Percentiles rank a stretch among this genome's conserved stretches.
phyloP scores from a whole-genome alignment of 176 grass and related monocot genomes.

The Zoysia pacifica region DNA sequence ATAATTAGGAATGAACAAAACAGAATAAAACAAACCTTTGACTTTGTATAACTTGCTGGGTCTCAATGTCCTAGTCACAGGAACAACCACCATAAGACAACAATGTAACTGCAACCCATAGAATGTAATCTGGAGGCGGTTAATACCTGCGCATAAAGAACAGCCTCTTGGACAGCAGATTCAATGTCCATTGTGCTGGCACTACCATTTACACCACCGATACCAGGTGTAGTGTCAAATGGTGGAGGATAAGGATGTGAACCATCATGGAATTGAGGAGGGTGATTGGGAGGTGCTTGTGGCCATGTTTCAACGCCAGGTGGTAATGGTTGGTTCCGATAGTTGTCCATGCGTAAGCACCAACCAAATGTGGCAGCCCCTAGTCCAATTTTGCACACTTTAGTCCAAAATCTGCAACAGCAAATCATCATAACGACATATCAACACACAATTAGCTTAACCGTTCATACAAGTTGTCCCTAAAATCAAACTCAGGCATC shows the following conservation, averaged over 20 bases:
- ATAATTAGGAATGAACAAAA: conserved; percentile 24
- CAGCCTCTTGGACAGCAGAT: conserved; percentile 71
- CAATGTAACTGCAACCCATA: conserved; percentile 23
- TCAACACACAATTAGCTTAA: conserved; percentile 29
- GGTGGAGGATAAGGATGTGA: conserved; percentile 31
- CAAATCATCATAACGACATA: not conserved
- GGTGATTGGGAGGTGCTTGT: conserved; percentile 26
- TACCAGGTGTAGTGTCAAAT: conserved; percentile 14
- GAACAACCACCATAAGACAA: conserved; percentile 28
- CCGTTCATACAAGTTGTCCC: not conserved
- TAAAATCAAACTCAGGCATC: not conserved
- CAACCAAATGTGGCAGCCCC: not conserved
- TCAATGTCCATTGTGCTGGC: conserved; percentile 50
- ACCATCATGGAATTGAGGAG: conserved; percentile 26
- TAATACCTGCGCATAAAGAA: conserved; percentile 83
- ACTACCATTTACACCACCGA: conserved; percentile 5
- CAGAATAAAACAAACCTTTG: conserved; percentile 63
- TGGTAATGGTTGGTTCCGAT: conserved; percentile 59
- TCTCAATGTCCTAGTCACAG: conserved; percentile 81
- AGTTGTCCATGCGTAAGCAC: conserved; percentile 43
- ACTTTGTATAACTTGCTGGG: conserved; percentile 82
- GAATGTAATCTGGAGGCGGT: conserved; percentile 33
- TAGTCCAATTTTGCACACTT: conserved; percentile 2
- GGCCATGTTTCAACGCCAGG: conserved; percentile 54
- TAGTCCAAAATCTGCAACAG: conserved; percentile 23